These are phyloP conservation scores for Flaveria ramosissima DNA, from an alignment of 129 eudicot genomes.

Conservation along the genomic window DNA sequence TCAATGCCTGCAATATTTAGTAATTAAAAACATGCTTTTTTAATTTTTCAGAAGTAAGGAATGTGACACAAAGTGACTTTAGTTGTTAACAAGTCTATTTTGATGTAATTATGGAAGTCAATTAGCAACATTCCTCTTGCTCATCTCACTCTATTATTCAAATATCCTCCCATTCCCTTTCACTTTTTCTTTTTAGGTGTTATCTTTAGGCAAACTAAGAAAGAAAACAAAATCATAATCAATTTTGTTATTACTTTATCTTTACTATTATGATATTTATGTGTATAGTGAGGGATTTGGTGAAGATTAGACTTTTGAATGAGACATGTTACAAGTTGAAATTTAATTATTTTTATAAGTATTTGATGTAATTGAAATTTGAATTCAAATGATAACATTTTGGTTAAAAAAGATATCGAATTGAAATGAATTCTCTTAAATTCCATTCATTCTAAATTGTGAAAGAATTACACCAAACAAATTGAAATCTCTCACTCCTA, in stretches of 20 bases:
- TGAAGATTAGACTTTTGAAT: background rate
- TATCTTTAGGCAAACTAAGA: constrained; percentile 10
- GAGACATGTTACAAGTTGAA: too few relatives aligned
- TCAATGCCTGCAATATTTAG: background rate
- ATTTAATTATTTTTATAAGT: too few relatives aligned
- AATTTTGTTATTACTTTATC: background rate
- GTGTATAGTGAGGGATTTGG: background rate
- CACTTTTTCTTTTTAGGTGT: background rate
- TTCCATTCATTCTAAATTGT: background rate
- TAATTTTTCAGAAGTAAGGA: background rate
- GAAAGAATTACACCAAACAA: background rate
- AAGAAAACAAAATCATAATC: constrained; percentile 1
- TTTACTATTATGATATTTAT: too few relatives aligned
- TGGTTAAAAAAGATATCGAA: background rate
- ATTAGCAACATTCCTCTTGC: background rate
- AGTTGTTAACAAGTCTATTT: constrained; percentile 18
- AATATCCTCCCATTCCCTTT: background rate
- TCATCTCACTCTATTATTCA: background rate
- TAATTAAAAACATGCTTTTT: background rate
- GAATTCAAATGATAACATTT: background rate
- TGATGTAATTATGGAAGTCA: constrained; percentile 21
- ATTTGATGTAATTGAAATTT: background rate
- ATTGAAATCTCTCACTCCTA: background rate
- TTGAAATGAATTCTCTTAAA: background rate
- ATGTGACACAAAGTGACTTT: constrained; percentile 15